Conservation (phyloP, 306 rosid genomes). For the Cicer bijugum region DNA sequence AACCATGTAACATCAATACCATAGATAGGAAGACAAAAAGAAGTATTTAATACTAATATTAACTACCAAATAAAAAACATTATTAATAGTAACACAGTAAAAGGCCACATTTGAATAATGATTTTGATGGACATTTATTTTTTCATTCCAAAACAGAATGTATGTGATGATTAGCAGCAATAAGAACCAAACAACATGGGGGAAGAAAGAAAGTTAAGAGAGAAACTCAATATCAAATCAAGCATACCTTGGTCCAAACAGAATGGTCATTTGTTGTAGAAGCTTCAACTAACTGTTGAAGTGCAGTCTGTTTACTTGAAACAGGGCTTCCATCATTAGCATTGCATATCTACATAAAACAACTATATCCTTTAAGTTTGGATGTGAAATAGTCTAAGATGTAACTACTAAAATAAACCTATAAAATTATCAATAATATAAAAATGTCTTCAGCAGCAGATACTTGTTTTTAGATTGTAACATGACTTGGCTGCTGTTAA, state of each 20-base stretch:
- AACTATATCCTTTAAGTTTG: slow-evolving; percentile 22
- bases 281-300: slow-evolving; percentile 85
- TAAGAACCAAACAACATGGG: slow-evolving; percentile 24
- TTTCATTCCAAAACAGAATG: slow-evolving; percentile 18
- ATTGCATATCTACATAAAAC: slow-evolving; percentile 62
- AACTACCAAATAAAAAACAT: slow-evolving; percentile 18
- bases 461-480: slow-evolving; percentile 25
- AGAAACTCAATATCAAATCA: slow-evolving; percentile 34
- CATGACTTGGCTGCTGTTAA: slow-evolving; percentile 13
- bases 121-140: background rate
- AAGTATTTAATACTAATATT: slow-evolving; percentile 6
- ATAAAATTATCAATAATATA: slow-evolving; percentile 27
- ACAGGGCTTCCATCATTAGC: slow-evolving; percentile 72
- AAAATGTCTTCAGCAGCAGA: slow-evolving; percentile 31
- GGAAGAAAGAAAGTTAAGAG: background rate
- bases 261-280: slow-evolving; percentile 76
- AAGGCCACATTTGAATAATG: background rate
- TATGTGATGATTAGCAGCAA: background rate
- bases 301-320: slow-evolving; percentile 73
- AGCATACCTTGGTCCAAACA: slow-evolving; percentile 87
- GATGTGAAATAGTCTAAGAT: slow-evolving; percentile 19
- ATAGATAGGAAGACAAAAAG: slow-evolving; percentile 16
- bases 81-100: background rate
- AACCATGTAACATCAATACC: background rate
- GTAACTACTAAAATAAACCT: slow-evolving; percentile 27